Base-by-base conservation (phyloP, 139 green algal species). In the Chlorella sorokiniana region DNA sequence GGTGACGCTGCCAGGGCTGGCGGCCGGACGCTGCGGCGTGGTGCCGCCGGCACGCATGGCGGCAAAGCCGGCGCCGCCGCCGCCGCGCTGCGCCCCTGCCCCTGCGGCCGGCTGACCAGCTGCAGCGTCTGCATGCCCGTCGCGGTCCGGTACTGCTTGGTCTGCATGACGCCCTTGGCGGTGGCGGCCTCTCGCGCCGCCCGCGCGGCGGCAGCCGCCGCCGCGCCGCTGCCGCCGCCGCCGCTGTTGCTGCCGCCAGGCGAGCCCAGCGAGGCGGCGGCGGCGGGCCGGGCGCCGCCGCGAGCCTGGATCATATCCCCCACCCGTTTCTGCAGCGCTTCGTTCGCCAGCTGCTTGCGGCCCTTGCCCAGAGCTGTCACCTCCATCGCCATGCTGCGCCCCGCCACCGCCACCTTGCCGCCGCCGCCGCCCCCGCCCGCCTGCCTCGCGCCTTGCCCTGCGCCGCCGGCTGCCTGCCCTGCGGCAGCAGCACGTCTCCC, bases 51-150 rank as follows among this genome's bases (percentile, higher is more conserved):
- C 68, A 59, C 41, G 68, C 68, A 59, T 56, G 4, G 68, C 68
- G 5, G 68, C 68, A 7, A 56, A 14, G 9, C 10, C 68, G 6
- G 25, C 31, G 5, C 45, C 45, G 31, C 45, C 45, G 45, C n/a
- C 45, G 31, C 31, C 42, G 41, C 68, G 41, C 41, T 6, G 29
- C 68, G 35, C 2, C 18, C 42, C n/a, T 59, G 8, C 37, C 54
- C 75, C n/a, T 41, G 40, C n/a, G 75, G 35, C 16, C 75, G 75
- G 59, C 41, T 59, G 27, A 72, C 33, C 59, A 81, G 75, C 75
- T 71, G 75, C 75, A 71, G n/a, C 59, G 75, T 81, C 75, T 81
- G 76, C 62, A 74, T 75, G 76, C 76, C 76, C 11, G 22, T 20
- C 1, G 59, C 76, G 22, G 62, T 82, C 40, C 62, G n/a, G 8